Evolutionary conservation across 345 rosid species (phyloP).

Genomic region (Turritis glabra): DNA sequence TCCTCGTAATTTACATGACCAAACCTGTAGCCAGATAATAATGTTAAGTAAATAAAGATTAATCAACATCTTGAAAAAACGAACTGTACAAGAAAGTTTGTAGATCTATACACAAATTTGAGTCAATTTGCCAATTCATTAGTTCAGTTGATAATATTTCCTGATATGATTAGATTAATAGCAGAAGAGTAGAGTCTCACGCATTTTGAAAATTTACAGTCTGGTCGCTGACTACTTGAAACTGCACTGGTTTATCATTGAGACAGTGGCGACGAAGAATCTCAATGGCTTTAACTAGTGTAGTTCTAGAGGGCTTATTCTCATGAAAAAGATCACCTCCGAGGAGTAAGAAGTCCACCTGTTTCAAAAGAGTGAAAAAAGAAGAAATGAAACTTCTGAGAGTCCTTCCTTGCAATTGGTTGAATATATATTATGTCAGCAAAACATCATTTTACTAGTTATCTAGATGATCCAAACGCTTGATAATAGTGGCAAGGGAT

Average conservation of each 20-base stretch:
- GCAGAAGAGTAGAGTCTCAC: slow-evolving; percentile 45
- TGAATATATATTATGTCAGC: not conserved
- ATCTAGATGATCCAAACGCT: not conserved
- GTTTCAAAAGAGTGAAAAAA: slow-evolving; percentile 15
- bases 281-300: slow-evolving; percentile 91
- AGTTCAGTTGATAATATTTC: not conserved
- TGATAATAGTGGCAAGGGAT: slow-evolving; percentile 12
- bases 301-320: slow-evolving; percentile 95
- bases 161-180: slow-evolving; percentile 13
- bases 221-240: slow-evolving; percentile 99
- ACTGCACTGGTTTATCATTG: slow-evolving; percentile 85
- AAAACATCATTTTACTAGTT: not conserved
- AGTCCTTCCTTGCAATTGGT: not conserved
- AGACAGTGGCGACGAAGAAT: slow-evolving; percentile 96
- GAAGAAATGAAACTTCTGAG: not conserved
- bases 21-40: slow-evolving; percentile 55
- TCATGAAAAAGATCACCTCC: slow-evolving; percentile 99
- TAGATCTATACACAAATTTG: not conserved
- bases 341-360: slow-evolving; percentile 93
- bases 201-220: slow-evolving; percentile 79
- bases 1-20: slow-evolving; percentile 99
- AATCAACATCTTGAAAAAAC: slow-evolving; percentile 18
- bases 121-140: slow-evolving; percentile 1
- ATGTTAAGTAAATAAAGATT: slow-evolving; percentile 15
- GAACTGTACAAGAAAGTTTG: not conserved